Evolutionary conservation across 2,329 filamentous ascomycete genomes (phyloP), one percentile per base, ranked within the genome.

Genomic region (Scedosporium dehoogii): DNA sequence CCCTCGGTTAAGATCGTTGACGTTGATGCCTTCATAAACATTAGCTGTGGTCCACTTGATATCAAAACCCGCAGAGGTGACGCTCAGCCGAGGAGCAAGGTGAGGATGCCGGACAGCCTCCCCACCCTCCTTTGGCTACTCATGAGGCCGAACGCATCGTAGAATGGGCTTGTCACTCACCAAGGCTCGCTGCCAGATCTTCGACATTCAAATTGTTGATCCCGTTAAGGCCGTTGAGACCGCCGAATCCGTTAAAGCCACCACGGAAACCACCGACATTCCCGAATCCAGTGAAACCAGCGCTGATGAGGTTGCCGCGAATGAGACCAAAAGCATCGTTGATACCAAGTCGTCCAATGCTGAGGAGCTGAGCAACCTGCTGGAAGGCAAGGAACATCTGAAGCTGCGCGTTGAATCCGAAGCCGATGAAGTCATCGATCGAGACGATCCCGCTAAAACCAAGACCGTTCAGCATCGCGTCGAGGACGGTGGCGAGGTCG

Each of bases 321-420:
- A 58, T 48, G 16, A 61, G n/a, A 5, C 46, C 59, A 14, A 61
- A 44, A 9, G 59, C 59, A 42, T 61, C 59, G 33, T 56, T 56
- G 46, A 56, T 27, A 5, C 60, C 60, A 48, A 68, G 57, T 14
- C 58, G 60, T 23, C 64, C 63, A 55, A 64, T 61, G 60, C 65
- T 62, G 44, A 68, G 62, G 7, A 68, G 65, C 16, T 60, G 60
- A 2, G 66, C 60, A 23, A 68, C 27, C 58, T 68, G 63, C 63
- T 68, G 66, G 38, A 68, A 63, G 53, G 65, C 63, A 7, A 63
- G 59, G 60, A 68, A 59, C 62, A 66, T 62, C 58, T 64, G 48
- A n/a, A 68, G 63, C 62, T 68, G 64, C 60, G 67, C 63, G 67
- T 68, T 67, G 48, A 71, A 63, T 62, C 72, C 68, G 58, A 73